These are phyloP conservation scores for Fallopia convolvulus DNA, from an alignment of 148 eudicot species.

Conservation along the genomic window DNA sequence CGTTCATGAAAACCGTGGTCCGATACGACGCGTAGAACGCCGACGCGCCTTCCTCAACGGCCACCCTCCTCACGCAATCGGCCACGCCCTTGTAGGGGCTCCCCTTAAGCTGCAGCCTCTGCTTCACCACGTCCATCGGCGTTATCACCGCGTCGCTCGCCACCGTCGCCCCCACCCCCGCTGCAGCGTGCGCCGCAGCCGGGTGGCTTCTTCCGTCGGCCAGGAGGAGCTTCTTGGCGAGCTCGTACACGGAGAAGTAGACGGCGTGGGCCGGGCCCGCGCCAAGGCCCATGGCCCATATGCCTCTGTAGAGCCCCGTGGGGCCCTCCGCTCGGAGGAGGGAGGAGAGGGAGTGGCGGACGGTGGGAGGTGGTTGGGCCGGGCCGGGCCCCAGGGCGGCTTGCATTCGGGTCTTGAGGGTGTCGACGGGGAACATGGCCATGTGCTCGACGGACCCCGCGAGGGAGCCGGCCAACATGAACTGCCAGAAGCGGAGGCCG, in stretches of 20 bases:
- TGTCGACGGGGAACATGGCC: conserved; percentile 88
- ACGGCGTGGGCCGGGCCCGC: conserved; percentile 96
- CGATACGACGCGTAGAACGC: conserved; percentile 78
- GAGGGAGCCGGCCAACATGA: conserved; percentile 74
- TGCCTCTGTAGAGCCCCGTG: conserved; percentile 64
- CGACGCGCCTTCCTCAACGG: conserved; percentile 63
- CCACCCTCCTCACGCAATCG: conserved; percentile 61
- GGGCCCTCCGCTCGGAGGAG: conserved; percentile 52
- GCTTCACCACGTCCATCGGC: conserved; percentile 95
- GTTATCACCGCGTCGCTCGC: conserved; percentile 87
- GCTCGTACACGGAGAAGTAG: conserved; percentile 69
- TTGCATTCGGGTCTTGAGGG: conserved; percentile 85
- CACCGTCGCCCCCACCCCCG: conserved; percentile 77
- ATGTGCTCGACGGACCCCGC: conserved; percentile 81
- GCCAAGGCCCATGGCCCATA: conserved; percentile 88
- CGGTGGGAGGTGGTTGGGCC: conserved; percentile 24
- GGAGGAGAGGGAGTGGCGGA: conserved; percentile 39
- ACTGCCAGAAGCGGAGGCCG: conserved; percentile 73
- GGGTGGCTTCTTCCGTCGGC: conserved; percentile 34
- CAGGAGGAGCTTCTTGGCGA: conserved; percentile 43
- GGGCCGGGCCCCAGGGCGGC: conserved; percentile 65
- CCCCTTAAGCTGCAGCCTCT: conserved; percentile 61
- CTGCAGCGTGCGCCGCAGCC: conserved; percentile 42
- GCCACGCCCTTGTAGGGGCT: conserved; percentile 53
- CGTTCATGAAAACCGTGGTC: conserved; percentile 90